A percentile compares a stretch with the other conserved stretches of the same genome.
These are phyloP conservation scores for Phialemonium atrogriseum DNA, from an alignment of 2,329 filamentous ascomycete species.

Conservation along the genomic window DNA sequence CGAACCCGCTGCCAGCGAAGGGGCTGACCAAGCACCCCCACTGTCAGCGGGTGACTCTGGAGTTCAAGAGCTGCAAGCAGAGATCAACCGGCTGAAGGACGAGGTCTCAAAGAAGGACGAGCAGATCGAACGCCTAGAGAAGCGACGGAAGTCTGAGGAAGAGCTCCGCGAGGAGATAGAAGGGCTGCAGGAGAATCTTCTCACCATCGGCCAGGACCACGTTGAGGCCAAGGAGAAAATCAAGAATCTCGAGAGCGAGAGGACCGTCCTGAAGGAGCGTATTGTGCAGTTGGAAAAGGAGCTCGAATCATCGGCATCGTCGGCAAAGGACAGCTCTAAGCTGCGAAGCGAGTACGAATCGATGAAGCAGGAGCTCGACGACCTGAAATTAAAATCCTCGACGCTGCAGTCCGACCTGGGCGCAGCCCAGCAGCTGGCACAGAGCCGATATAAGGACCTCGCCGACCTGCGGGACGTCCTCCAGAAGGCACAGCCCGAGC, in stretches of 20 bases:
- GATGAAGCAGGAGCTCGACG: constrained; percentile 50
- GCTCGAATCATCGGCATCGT: constrained; percentile 33
- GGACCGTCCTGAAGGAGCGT: constrained; percentile 52
- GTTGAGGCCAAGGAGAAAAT: constrained; percentile 73
- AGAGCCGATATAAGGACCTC: constrained; percentile 81
- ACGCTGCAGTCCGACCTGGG: constrained; percentile 74
- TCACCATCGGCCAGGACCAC: constrained; percentile 73
- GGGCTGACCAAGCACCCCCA: constrained; percentile 24
- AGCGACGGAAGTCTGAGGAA: constrained; percentile 67
- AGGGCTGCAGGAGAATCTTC: constrained; percentile 68
- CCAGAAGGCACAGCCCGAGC: constrained; percentile 78
- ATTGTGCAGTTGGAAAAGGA: constrained; percentile 66
- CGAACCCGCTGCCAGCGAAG: constrained; percentile 28
- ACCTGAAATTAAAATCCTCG: constrained; percentile 60
- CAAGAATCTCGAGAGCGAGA: constrained; percentile 64
- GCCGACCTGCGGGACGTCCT: constrained; percentile 71
- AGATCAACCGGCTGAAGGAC: constrained; percentile 41
- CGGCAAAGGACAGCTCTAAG: constrained; percentile 38
- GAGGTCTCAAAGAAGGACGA: constrained; percentile 58
- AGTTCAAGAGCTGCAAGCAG: constrained; percentile 23
- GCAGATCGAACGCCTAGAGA: constrained; percentile 62
- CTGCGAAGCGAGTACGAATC: constrained; percentile 53
- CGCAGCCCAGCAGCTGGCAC: constrained; percentile 78
- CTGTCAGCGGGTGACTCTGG: constrained; percentile 19
- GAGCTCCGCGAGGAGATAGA: constrained; percentile 81